A percentile compares a stretch with the other conserved stretches of the same genome.
phyloP scores from a whole-genome alignment of 2,329 filamentous ascomycete species.

The Aspergillus sojae region DNA sequence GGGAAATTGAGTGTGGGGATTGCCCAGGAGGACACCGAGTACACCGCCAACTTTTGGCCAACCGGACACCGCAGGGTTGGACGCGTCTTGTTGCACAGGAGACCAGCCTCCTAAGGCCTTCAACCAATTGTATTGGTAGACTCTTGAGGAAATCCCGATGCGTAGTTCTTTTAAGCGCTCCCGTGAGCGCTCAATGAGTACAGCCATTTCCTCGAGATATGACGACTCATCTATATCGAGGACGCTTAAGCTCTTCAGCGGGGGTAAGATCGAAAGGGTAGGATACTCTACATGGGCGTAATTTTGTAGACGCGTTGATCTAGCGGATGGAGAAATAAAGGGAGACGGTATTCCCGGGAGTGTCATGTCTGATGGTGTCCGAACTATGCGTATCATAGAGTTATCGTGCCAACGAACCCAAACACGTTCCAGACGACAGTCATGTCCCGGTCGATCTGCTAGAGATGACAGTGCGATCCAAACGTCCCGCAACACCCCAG shows the following conservation, averaged over 20 bases:
- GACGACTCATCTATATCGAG: slow-evolving; percentile 81
- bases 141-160: slow-evolving; percentile 65
- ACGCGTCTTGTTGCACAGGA: slow-evolving; percentile 14
- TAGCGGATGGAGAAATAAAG: slow-evolving; percentile 20
- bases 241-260: slow-evolving; percentile 73
- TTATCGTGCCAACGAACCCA: slow-evolving; percentile 88
- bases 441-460: slow-evolving; percentile 62
- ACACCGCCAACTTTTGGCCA: slow-evolving; percentile 40
- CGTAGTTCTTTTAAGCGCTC: slow-evolving; percentile 69
- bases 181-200: slow-evolving; percentile 72
- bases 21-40: slow-evolving; percentile 32
- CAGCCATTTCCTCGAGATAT: slow-evolving; percentile 80
- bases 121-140: slow-evolving; percentile 31
- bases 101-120: slow-evolving; percentile 25
- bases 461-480: slow-evolving; percentile 77
- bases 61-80: slow-evolving; percentile 14
- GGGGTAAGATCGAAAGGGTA: slow-evolving; percentile 75
- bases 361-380: slow-evolving; percentile 20
- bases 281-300: slow-evolving; percentile 72
- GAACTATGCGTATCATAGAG: slow-evolving; percentile 34
- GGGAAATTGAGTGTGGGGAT: slow-evolving; percentile 4
- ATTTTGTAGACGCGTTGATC: slow-evolving; percentile 49
- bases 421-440: slow-evolving; percentile 70
- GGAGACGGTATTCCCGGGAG: slow-evolving; percentile 22
- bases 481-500: slow-evolving; percentile 76